Evolutionary conservation across 805 yeast species (phyloP).

Genomic region (Dipodascus geniculatus): DNA sequence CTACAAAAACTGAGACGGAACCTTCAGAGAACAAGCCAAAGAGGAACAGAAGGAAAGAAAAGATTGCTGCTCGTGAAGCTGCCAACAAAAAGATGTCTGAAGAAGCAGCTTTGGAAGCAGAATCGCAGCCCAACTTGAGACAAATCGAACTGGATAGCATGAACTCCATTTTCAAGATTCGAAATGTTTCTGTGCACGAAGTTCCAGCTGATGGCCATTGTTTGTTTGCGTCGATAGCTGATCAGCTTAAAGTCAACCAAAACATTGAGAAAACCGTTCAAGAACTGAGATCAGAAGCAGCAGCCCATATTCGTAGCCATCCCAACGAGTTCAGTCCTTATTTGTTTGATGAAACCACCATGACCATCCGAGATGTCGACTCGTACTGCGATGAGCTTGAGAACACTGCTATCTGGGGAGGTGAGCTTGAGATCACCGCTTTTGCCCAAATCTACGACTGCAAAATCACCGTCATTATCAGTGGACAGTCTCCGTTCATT

Average conservation of each 20-base stretch:
- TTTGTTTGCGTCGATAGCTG: slow-evolving; percentile 72
- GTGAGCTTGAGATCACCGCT: slow-evolving; percentile 84
- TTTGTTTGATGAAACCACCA: slow-evolving; percentile 66
- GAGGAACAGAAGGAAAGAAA: slow-evolving; percentile 77
- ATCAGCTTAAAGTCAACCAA: slow-evolving; percentile 56
- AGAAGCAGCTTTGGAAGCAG: slow-evolving; percentile 66
- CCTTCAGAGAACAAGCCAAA: slow-evolving; percentile 27
- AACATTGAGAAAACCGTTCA: slow-evolving; percentile 29
- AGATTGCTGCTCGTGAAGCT: slow-evolving; percentile 64
- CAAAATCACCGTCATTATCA: slow-evolving; percentile 66
- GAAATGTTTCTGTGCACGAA: slow-evolving; percentile 46
- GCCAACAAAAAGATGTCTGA: slow-evolving; percentile 48
- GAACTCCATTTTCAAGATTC: slow-evolving; percentile 36
- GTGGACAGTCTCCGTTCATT: slow-evolving; percentile 56
- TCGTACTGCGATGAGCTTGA: slow-evolving; percentile 59
- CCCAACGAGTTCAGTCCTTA: slow-evolving; percentile 70
- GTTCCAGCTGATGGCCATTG: slow-evolving; percentile 92
- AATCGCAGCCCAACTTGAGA: slow-evolving; percentile 50
- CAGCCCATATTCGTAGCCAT: slow-evolving; percentile 49
- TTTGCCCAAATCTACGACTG: slow-evolving; percentile 58
- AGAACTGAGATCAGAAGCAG: slow-evolving; percentile 54
- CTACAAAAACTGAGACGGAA: slow-evolving; percentile 8
- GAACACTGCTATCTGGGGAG: slow-evolving; percentile 90
- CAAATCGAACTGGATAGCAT: slow-evolving; percentile 62
- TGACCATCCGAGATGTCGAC: slow-evolving; percentile 49